Evolutionary conservation across 495 filamentous ascomycete species (phyloP).

Genomic region (Penicillium daleae): DNA sequence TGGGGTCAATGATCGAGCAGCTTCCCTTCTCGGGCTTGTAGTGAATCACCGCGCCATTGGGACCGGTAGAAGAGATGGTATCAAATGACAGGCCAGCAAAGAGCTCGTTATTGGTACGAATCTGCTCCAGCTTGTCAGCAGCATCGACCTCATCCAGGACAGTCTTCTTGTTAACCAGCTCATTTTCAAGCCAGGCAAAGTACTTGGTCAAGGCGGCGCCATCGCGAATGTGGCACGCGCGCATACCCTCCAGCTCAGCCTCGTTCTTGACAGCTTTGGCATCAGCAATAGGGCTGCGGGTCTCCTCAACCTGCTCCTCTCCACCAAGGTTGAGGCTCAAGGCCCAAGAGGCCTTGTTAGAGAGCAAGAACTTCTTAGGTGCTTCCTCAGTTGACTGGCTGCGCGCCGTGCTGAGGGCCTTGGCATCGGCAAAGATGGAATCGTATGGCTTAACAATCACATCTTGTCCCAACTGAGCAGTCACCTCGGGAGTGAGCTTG

Average conservation of each 20-base stretch:
- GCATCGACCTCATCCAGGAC: conserved; percentile 85
- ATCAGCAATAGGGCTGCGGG: conserved; percentile 86
- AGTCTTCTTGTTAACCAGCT: conserved; percentile 72
- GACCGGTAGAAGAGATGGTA: conserved; percentile 92
- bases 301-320: conserved; percentile 83
- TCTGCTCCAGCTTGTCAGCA: conserved; percentile 85
- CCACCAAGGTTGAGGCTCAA: conserved; percentile 85
- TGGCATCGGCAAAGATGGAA: conserved; percentile 77
- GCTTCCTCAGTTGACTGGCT: conserved; percentile 42
- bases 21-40: conserved; percentile 88
- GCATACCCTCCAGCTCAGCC: conserved; percentile 88
- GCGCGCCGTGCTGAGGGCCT: conserved; percentile 54
- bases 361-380: conserved; percentile 76
- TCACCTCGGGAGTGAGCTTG: conserved; percentile 72
- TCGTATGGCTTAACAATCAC: conserved; percentile 84
- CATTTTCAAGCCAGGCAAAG: conserved; percentile 95
- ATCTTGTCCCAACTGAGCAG: conserved; percentile 70
- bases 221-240: conserved; percentile 90
- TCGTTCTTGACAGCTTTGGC: conserved; percentile 98
- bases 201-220: conserved; percentile 90
- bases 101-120: conserved; percentile 77
- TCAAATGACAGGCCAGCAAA: conserved; percentile 94
- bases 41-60: conserved; percentile 96
- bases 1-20: conserved; percentile 85
- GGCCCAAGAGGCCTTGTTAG: conserved; percentile 92